These are phyloP conservation scores for Spergularia marina DNA, from an alignment of 148 eudicot genomes.

Conservation along the genomic window DNA sequence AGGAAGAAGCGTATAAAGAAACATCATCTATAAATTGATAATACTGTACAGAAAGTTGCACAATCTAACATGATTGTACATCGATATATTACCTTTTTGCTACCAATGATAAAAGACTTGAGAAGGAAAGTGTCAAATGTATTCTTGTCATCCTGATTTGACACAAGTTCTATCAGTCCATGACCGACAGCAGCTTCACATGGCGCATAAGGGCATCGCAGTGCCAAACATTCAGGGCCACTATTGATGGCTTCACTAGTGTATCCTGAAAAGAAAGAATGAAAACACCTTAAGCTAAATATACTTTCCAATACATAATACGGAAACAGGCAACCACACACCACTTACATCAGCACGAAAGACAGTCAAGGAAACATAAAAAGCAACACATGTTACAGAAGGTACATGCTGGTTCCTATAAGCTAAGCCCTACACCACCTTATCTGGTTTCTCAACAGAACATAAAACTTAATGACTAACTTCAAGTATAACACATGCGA, in stretches of 20 bases:
- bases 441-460: too few relatives aligned
- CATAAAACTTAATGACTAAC: neutral
- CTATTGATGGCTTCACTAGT: slow-evolving; percentile 49
- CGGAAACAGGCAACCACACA: too few relatives aligned
- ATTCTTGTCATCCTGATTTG: slow-evolving; percentile 38
- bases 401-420: too few relatives aligned
- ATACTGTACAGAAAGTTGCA: too few relatives aligned
- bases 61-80: too few relatives aligned
- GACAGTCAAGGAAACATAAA: neutral
- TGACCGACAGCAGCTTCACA: slow-evolving; percentile 65
- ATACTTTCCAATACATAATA: neutral
- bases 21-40: too few relatives aligned
- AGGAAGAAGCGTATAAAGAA: too few relatives aligned
- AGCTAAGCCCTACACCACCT: too few relatives aligned
- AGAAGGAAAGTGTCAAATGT: slow-evolving; percentile 46
- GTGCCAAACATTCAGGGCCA: slow-evolving; percentile 63
- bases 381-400: too few relatives aligned
- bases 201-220: slow-evolving; percentile 60
- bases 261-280: slow-evolving; percentile 39
- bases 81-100: slow-evolving; percentile 37
- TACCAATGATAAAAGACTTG: slow-evolving; percentile 51
- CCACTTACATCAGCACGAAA: neutral
- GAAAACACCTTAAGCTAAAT: neutral
- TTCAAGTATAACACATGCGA: too few relatives aligned
- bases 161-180: slow-evolving; percentile 44